Percentiles rank a stretch among this genome's conserved stretches.
Conservation (phyloP, 495 filamentous ascomycete genomes). For the Choiromyces venosus region DNA sequence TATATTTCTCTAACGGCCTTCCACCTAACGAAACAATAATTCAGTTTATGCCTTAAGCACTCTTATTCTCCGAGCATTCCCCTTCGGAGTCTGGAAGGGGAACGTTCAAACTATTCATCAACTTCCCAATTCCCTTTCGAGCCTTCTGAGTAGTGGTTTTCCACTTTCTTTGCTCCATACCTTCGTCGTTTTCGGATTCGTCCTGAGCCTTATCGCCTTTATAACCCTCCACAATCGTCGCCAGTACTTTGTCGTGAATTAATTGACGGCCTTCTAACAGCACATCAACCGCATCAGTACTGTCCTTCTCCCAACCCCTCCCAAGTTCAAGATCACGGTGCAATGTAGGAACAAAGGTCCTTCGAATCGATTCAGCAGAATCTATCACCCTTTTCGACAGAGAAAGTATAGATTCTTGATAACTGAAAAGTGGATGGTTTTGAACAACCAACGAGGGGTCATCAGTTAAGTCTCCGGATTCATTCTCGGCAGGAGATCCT, state of each 20-base stretch:
- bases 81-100: not conserved
- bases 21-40: not conserved
- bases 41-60: not conserved
- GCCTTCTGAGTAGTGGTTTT: constrained; percentile 14
- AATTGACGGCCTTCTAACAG: not conserved
- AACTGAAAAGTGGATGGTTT: constrained; percentile 9
- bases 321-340: constrained; percentile 18
- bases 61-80: not conserved
- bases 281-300: constrained; percentile 3
- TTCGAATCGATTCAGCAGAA: constrained; percentile 22
- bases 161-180: constrained; percentile 15
- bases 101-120: constrained; percentile 24
- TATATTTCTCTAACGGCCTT: not conserved
- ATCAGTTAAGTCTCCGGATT: not conserved
- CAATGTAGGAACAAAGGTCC: constrained; percentile 5
- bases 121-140: constrained; percentile 20
- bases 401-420: constrained; percentile 14
- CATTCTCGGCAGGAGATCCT: not conserved
- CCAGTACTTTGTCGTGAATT: not conserved
- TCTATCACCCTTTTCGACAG: constrained; percentile 18
- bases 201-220: constrained; percentile 6
- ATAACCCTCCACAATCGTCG: not conserved
- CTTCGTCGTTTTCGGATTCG: not conserved
- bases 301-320: constrained; percentile 28
- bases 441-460: not conserved